phyloP scores from a whole-genome alignment of 345 rosid genomes.

The Theobroma cacao region DNA sequence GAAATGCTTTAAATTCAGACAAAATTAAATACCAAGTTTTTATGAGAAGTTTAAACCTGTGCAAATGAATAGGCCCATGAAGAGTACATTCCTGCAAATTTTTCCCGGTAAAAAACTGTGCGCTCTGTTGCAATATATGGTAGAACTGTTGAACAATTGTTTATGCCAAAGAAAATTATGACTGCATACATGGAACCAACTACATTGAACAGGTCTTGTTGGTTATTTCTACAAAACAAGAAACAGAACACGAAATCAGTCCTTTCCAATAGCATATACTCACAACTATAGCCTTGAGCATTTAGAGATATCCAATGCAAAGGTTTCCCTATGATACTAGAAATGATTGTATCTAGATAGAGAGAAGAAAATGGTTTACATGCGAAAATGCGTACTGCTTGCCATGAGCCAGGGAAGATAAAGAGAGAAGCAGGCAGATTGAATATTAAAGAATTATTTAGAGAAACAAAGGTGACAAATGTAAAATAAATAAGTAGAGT shows the following conservation, averaged over 20 bases:
- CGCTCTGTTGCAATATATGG: slow-evolving; percentile 56
- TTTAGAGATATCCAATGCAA: background rate
- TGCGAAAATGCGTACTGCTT: background rate
- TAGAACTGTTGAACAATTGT: slow-evolving; percentile 61
- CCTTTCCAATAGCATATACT: background rate
- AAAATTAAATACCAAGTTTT: background rate
- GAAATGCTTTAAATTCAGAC: background rate
- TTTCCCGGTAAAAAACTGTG: slow-evolving; percentile 68
- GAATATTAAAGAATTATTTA: background rate
- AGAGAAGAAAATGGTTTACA: background rate
- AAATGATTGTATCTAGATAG: background rate
- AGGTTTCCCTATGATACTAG: background rate
- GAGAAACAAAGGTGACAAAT: background rate
- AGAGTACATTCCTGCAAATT: slow-evolving; percentile 85
- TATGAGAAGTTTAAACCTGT: slow-evolving; percentile 36
- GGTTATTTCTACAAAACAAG: slow-evolving; percentile 41
- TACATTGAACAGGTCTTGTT: slow-evolving; percentile 61
- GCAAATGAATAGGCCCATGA: slow-evolving; percentile 64
- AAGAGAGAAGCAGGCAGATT: background rate
- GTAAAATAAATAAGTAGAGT: background rate
- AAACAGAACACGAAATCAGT: background rate
- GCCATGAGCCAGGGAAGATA: background rate
- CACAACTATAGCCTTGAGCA: background rate
- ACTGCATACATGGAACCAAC: slow-evolving; percentile 50
- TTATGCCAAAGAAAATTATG: slow-evolving; percentile 57